Conservation (phyloP, 208 protist genomes). For the Leishmania braziliensis region DNA sequence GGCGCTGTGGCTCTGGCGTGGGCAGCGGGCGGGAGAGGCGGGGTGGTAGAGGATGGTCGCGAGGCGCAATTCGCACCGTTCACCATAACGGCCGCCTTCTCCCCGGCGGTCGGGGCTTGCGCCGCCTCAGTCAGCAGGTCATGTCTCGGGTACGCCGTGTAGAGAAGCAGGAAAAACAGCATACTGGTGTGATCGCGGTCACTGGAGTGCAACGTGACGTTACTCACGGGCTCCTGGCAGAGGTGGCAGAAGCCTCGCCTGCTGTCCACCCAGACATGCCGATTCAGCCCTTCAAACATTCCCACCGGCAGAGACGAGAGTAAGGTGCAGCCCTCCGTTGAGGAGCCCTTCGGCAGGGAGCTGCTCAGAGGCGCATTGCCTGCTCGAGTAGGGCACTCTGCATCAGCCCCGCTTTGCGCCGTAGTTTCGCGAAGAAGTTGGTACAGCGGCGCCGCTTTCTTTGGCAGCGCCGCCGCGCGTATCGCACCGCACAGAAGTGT, state of each 20-base stretch:
- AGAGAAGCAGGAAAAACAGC: slow-evolving; percentile 85
- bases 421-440: slow-evolving; percentile 9
- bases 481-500: background rate
- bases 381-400: background rate
- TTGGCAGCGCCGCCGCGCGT: background rate
- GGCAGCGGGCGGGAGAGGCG: background rate
- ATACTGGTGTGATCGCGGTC: slow-evolving; percentile 84
- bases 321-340: slow-evolving; percentile 30
- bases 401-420: background rate
- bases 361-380: background rate
- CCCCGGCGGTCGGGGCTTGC: background rate
- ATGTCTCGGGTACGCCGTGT: slow-evolving; percentile 60
- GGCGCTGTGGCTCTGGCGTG: background rate
- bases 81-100: background rate
- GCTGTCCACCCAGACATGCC: slow-evolving; percentile 76
- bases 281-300: slow-evolving; percentile 82
- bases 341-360: slow-evolving; percentile 34
- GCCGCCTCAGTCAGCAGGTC: slow-evolving; percentile 22
- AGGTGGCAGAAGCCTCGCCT: slow-evolving; percentile 75
- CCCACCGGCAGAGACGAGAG: slow-evolving; percentile 29
- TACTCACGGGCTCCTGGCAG: slow-evolving; percentile 79
- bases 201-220: slow-evolving; percentile 59
- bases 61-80: background rate
- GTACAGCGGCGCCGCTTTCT: background rate
- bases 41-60: background rate